Base-by-base conservation (phyloP, 768 basidiomycete species). In the Sporobolomyces roseus region DNA sequence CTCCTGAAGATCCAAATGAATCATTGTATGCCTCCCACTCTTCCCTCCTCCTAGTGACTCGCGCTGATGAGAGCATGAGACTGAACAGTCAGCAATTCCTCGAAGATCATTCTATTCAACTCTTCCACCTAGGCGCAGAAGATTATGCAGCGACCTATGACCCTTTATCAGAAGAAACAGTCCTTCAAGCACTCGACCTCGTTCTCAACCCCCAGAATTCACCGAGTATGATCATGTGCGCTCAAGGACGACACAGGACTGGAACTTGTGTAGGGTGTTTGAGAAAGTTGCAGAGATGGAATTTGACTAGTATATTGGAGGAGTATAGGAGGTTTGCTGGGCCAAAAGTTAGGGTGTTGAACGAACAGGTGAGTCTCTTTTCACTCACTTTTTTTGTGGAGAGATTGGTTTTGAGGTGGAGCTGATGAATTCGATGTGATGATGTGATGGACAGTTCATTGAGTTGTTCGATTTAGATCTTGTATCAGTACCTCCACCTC, bases 301-400 rank as follows among this genome's bases (percentile, higher is more conserved):
- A 76, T n/a, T 46, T 80, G 60, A 74, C 75, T 36, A 75, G 77
- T 63, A 80, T 76, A 25, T 56, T 78, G 25, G 76, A 80, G 62
- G 79, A 80, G 72, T 80, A 78, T 53, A 63, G 79, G 60, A 65
- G 78, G 71, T 72, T 78, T 61, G 78, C 79, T 3, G 79, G 79
- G 1, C 76, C 77, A 48, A 79, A 79, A 66, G 79, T 80, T 13
- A 74, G 79, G 35, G 74, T 78, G 16, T 59, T 78, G 49, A 80
- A 80, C 70, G 79, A 80, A 66, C 79, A 80, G 79, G 79, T 79
- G 61, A 76, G 79, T 8, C 5, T 49, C 36, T 48, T 29, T 10
- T 52, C 32, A 10, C 32, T 29, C 51, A 29, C 51, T 52, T 33
- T 17, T 9, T 17, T 41, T 41, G 38, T n/a, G n/a, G n/a, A n/a